Base-by-base conservation (phyloP, 2,329 filamentous ascomycete genomes). In the Paraconiothyrium sp. region DNA sequence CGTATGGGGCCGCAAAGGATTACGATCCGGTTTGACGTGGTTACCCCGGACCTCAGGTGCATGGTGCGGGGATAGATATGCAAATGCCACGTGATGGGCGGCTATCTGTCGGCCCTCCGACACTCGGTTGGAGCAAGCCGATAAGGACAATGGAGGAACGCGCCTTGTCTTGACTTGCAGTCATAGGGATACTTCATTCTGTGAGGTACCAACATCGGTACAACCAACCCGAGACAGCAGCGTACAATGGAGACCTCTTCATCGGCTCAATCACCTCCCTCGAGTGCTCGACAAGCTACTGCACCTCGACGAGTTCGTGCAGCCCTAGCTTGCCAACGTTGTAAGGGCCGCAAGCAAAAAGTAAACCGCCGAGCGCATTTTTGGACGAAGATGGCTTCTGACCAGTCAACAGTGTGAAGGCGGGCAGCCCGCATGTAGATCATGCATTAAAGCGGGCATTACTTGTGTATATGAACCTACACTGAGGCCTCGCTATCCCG, bases 311-410 rank as follows among this genome's bases (percentile, higher is more conserved):
- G 68, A 59, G 58, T 63, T 55, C 69, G 71, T 4, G 67, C 71
- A 22, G 68, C 65, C 11, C 60, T 72, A 55, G 71, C 71, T 13
- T 73, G 70, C 54, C 68, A 68, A 57, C 64, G 69, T 61, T 73
- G 71, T 48, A 73, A 73, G 54, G 61, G 71, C 13, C 63, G 71
- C 56, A 73, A 73, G 54, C 71, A 73, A 47, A 65, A 63, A 54
- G 71, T 73, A 65, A 58, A 68, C 43, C 50, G 41, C 43, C 35
- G 37, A 35, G 34, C 13, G 22, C 24, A 8, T 20, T 6, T 50
- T 34, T 57, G 44, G 32, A 24, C 43, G 44, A 11, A 16, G 1
- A 13, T 10, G 16, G 22, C 11, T 35, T 51, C 48, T 60, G 58
- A 64, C 59, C 20, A 14, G 14, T 46, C 30, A 20, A 6, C 55